Evolutionary conservation across 768 basidiomycete species (phyloP).

Genomic region (Trametes cubensis): DNA sequence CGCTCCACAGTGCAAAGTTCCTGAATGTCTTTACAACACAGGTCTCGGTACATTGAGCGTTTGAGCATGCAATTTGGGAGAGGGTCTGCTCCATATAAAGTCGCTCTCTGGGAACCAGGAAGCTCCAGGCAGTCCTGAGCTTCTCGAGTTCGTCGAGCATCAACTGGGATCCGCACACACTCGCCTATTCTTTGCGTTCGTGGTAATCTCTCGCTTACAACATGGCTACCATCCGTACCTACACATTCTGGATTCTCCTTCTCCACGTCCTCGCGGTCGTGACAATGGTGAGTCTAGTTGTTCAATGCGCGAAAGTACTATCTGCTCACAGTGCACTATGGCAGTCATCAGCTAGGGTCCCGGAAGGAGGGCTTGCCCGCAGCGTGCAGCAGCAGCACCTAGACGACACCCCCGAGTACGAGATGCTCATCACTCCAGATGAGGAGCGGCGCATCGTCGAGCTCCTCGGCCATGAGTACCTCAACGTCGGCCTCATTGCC

Average conservation of each 20-base stretch:
- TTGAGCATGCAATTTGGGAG: too few species aligned
- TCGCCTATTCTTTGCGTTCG: background rate
- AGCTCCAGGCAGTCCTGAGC: too few species aligned
- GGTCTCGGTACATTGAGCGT: too few species aligned
- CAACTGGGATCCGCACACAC: background rate
- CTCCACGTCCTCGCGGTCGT: background rate
- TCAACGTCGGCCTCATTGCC: constrained; percentile 1
- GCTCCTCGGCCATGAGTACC: constrained; percentile 19
- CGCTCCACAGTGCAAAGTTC: too few species aligned
- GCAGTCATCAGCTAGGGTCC: background rate
- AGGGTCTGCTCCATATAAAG: too few species aligned
- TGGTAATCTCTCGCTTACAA: background rate
- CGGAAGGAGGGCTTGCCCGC: background rate
- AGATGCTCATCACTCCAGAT: constrained; percentile 12
- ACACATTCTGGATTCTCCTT: background rate
- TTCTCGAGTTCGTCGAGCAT: too few species aligned
- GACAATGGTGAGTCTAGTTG: background rate
- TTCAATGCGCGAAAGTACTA: background rate
- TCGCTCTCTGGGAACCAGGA: too few species aligned
- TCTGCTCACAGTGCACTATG: background rate
- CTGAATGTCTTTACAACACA: too few species aligned
- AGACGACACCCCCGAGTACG: background rate
- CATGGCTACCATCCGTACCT: background rate
- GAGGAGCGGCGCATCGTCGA: constrained; percentile 12
- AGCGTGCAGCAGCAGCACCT: background rate